phyloP scores from a whole-genome alignment of 306 rosid genomes.

The Malus domestica region DNA sequence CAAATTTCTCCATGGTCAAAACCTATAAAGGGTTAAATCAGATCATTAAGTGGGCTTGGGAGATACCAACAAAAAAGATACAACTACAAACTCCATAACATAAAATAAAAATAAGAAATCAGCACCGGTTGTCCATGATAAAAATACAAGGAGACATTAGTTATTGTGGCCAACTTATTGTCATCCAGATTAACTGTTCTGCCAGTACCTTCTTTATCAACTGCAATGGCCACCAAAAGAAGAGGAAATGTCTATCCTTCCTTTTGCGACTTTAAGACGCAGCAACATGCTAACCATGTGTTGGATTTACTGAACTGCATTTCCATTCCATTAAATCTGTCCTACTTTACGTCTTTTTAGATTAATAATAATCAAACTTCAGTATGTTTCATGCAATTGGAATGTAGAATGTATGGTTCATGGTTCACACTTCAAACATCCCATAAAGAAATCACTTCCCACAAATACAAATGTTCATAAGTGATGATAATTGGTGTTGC shows the following conservation, averaged over 20 bases:
- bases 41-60: conserved; percentile 12
- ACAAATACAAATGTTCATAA: not conserved
- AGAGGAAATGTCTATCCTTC: not conserved
- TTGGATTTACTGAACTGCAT: not conserved
- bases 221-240: not conserved
- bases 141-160: not conserved
- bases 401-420: not conserved
- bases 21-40: conserved; percentile 49
- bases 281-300: not conserved
- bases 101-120: not conserved
- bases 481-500: not conserved
- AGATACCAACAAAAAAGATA: conserved; percentile 8
- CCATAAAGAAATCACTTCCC: not conserved
- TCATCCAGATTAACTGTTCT: not conserved
- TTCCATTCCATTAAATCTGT: not conserved
- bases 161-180: not conserved
- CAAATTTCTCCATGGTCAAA: conserved; percentile 81
- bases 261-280: not conserved
- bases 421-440: not conserved
- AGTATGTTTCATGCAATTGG: not conserved
- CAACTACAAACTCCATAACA: not conserved
- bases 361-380: not conserved
- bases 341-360: not conserved
- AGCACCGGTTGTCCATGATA: not conserved
- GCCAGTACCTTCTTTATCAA: not conserved